Conservation (phyloP, 2,329 filamentous ascomycete species). For the Sporothrix schenckii region DNA sequence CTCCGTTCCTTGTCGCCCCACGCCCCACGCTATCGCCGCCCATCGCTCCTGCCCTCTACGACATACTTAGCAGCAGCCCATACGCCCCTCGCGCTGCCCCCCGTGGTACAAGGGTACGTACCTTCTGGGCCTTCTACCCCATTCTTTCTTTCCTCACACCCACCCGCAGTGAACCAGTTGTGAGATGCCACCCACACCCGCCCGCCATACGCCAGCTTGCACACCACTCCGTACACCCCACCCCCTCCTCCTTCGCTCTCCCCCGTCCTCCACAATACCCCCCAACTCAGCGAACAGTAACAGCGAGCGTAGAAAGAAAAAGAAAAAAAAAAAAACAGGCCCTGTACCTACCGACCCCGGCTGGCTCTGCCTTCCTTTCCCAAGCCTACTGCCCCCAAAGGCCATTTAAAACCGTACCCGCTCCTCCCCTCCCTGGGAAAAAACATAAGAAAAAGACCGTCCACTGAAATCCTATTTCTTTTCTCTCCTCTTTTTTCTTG, state of each 20-base stretch:
- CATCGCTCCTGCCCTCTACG: conserved; percentile 22
- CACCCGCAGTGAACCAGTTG: conserved; percentile 15
- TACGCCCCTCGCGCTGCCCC: conserved; percentile 8
- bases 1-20: conserved; percentile 21
- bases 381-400: conserved; percentile 14
- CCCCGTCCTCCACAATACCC: conserved; percentile 32
- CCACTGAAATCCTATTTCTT: conserved; percentile 23
- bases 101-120: conserved; percentile 22
- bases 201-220: conserved; percentile 11
- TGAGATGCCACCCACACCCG: conserved; percentile 28
- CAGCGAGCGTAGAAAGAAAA: conserved; percentile 27
- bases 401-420: conserved; percentile 37
- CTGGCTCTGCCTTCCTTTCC: conserved; percentile 22
- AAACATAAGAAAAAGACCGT: conserved; percentile 22
- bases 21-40: conserved; percentile 18
- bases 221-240: conserved; percentile 27
- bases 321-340: conserved; percentile 25
- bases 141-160: conserved; percentile 24
- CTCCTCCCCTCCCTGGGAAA: conserved; percentile 30
- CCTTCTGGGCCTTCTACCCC: conserved; percentile 31
- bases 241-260: conserved; percentile 28
- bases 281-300: conserved; percentile 30
- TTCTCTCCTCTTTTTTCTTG: conserved; percentile 14
- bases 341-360: conserved; percentile 35
- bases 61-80: not conserved